Percentiles rank a stretch among this genome's conserved stretches.
Conservation (phyloP, 78 protist species). For the Tieghemostelium lacteum region DNA sequence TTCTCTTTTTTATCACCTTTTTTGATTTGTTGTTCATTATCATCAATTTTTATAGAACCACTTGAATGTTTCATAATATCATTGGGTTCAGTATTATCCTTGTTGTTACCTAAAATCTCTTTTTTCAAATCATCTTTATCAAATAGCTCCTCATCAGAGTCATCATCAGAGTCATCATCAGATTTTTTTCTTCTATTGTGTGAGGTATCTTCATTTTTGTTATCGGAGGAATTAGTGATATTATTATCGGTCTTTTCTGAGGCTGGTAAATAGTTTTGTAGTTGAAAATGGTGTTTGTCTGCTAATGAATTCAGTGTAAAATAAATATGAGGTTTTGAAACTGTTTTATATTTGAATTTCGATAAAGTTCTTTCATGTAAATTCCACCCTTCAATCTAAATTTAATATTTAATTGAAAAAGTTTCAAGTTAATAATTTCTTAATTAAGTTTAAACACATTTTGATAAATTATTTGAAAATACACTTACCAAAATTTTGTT, state of each 20-base stretch:
- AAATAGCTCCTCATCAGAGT: background rate
- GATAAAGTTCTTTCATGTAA: constrained; percentile 5
- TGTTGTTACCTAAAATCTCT: background rate
- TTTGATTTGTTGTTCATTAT: background rate
- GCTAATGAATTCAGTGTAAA: constrained; percentile 32
- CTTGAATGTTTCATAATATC: background rate
- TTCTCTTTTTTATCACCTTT: background rate
- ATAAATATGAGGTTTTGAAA: constrained; percentile 12
- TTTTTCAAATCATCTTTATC: background rate
- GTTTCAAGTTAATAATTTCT: background rate
- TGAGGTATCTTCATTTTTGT: background rate
- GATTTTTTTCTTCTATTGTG: background rate
- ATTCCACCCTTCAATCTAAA: constrained; percentile 15
- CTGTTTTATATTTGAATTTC: constrained; percentile 18
- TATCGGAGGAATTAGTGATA: background rate
- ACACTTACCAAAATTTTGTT: constrained; percentile 14
- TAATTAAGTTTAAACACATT: background rate
- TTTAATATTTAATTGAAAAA: background rate
- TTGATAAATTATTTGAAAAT: background rate
- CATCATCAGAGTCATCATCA: constrained; percentile 7
- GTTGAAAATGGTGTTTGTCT: constrained; percentile 9
- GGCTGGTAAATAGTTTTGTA: background rate
- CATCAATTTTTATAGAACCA: background rate
- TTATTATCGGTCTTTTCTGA: background rate
- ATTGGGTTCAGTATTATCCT: background rate